phyloP scores from a whole-genome alignment of 1,284 basidiomycete genomes.

The Thecaphora thlaspeos region DNA sequence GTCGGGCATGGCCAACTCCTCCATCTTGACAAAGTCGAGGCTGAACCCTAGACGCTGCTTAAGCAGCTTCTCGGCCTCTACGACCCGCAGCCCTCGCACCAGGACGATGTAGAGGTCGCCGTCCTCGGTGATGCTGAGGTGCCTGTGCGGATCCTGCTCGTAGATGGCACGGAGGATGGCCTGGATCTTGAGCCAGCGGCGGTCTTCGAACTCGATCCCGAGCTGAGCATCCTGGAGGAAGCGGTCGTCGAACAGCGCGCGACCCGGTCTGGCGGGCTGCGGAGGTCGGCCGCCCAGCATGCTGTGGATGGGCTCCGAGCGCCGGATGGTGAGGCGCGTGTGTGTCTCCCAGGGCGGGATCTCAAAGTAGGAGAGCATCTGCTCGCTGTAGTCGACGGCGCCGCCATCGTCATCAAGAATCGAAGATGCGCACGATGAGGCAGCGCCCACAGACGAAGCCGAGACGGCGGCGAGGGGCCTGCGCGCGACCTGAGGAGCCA shows the following conservation, averaged over 20 bases:
- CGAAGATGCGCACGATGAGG: neutral
- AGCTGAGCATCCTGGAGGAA: slow-evolving; percentile 15
- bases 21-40: neutral
- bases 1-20: neutral
- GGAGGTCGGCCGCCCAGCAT: slow-evolving; percentile 16
- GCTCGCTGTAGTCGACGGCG: neutral
- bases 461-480: neutral
- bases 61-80: neutral
- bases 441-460: neutral
- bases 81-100: neutral
- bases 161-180: slow-evolving; percentile 15
- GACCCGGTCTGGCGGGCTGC: neutral
- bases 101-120: neutral
- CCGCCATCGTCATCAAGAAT: neutral
- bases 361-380: slow-evolving; percentile 10
- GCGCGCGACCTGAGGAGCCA: neutral
- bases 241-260: slow-evolving; percentile 14
- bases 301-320: slow-evolving; percentile 14
- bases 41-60: neutral
- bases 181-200: slow-evolving; percentile 17
- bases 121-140: neutral
- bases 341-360: slow-evolving; percentile 1
- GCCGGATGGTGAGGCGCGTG: slow-evolving; percentile 10
- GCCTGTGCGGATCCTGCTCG: neutral
- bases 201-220: slow-evolving; percentile 16